Percentiles rank a stretch among this genome's conserved stretches.
These are phyloP conservation scores for Strobilomyces dryophilus DNA, from an alignment of 768 basidiomycete species.

Conservation along the genomic window DNA sequence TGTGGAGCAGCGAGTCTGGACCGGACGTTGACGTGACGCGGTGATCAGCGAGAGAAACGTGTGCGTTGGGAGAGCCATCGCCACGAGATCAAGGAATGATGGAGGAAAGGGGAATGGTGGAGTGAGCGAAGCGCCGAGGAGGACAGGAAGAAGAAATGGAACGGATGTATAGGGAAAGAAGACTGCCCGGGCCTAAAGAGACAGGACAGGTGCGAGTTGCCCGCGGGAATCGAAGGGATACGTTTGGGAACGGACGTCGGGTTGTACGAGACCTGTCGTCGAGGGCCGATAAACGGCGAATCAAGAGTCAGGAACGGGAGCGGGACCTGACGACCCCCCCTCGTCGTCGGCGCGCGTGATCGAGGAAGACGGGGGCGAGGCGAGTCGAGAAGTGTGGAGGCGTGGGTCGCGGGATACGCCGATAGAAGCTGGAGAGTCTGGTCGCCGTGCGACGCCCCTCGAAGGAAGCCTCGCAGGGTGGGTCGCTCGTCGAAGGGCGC, in stretches of 20 bases:
- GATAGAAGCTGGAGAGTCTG: conserved; percentile 1
- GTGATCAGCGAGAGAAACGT: conserved; percentile 10
- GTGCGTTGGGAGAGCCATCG: conserved; percentile 1
- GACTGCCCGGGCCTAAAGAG: not conserved
- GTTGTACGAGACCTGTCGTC: not conserved
- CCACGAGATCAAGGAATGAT: conserved; percentile 7
- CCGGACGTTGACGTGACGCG: conserved; percentile 3
- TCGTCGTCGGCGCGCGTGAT: not conserved
- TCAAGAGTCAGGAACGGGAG: not conserved
- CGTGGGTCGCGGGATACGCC: conserved; percentile 1
- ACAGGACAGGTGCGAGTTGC: not conserved
- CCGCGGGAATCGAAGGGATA: no score
- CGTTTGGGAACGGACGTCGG: not conserved
- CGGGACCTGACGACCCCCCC: no score
- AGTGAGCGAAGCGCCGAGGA: conserved; percentile 4
- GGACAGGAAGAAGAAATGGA: conserved; percentile 1
- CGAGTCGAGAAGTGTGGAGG: not conserved
- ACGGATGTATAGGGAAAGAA: not conserved
- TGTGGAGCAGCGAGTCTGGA: no score
- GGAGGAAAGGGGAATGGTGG: not conserved
- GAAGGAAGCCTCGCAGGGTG: not conserved
- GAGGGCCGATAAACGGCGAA: not conserved
- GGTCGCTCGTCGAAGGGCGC: not conserved
- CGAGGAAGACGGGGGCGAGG: not conserved
- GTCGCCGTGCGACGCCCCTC: not conserved